A percentile compares a stretch with the other conserved stretches of the same genome.
Evolutionary conservation across 805 yeast genomes (phyloP).

Genomic region (Barnettozyma populi): DNA sequence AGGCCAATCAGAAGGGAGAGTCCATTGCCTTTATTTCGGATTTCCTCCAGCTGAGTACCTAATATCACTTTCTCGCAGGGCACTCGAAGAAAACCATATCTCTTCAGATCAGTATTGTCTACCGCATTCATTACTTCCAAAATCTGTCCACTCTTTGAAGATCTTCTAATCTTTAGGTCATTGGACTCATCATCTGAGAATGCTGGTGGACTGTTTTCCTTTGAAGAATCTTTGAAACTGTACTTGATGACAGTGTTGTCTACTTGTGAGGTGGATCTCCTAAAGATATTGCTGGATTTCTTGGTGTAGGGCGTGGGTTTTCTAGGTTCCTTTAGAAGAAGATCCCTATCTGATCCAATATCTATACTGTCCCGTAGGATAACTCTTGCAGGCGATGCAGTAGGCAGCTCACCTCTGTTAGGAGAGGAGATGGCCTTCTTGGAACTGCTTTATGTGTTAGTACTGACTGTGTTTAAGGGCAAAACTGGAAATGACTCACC

Average conservation of each 20-base stretch:
- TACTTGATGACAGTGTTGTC: neutral
- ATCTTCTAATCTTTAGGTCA: slow-evolving; percentile 1
- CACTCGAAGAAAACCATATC: neutral
- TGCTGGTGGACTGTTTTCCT: neutral
- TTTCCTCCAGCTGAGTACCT: neutral
- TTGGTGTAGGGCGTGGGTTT: neutral
- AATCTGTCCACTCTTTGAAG: neutral
- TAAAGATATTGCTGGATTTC: neutral
- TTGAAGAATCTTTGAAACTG: neutral
- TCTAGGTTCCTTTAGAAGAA: neutral
- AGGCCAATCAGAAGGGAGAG: neutral
- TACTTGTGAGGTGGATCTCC: neutral
- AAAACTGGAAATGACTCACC: neutral
- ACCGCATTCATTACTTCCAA: neutral
- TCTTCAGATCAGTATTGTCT: neutral
- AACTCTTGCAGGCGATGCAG: neutral
- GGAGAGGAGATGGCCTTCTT: neutral
- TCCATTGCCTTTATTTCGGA: neutral
- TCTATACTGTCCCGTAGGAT: neutral
- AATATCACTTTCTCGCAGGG: neutral
- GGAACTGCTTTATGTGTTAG: neutral
- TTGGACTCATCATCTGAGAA: slow-evolving; percentile 13
- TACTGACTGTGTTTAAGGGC: neutral
- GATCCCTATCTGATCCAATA: neutral
- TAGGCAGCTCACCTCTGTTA: neutral